Evolutionary conservation across 2,329 filamentous ascomycete species (phyloP).

Genomic region (Incumbomyces delicatus): DNA sequence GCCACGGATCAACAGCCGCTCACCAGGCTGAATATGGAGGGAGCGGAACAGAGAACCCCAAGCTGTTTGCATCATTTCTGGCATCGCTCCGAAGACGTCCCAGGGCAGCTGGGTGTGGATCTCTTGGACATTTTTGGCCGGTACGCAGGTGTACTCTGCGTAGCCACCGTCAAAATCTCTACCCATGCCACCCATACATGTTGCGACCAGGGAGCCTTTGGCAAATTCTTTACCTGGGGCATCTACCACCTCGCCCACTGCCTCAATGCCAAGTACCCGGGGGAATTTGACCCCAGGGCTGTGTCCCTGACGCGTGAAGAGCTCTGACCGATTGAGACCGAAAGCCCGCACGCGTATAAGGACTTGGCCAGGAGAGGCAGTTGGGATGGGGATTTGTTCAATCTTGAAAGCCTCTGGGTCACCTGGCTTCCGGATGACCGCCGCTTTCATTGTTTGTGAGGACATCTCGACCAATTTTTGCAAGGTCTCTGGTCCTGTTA

Average conservation of each 20-base stretch:
- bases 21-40: slow-evolving; percentile 30
- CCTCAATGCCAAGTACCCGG: slow-evolving; percentile 40
- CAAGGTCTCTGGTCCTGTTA: background rate
- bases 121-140: slow-evolving; percentile 30
- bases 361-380: slow-evolving; percentile 28
- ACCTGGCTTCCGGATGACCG: slow-evolving; percentile 32
- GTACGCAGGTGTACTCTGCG: slow-evolving; percentile 40
- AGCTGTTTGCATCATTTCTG: slow-evolving; percentile 44
- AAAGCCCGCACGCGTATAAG: slow-evolving; percentile 36
- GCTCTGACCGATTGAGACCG: slow-evolving; percentile 39
- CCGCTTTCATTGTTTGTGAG: slow-evolving; percentile 35
- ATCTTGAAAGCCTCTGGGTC: slow-evolving; percentile 32
- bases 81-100: slow-evolving; percentile 37
- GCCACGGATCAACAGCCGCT: slow-evolving; percentile 40
- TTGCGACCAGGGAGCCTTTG: slow-evolving; percentile 35
- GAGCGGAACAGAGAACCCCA: slow-evolving; percentile 35
- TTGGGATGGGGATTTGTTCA: slow-evolving; percentile 30
- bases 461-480: background rate
- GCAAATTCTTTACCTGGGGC: slow-evolving; percentile 27
- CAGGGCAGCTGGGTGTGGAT: slow-evolving; percentile 28
- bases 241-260: slow-evolving; percentile 32
- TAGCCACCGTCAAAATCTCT: slow-evolving; percentile 40
- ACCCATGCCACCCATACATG: slow-evolving; percentile 42
- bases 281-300: slow-evolving; percentile 33
- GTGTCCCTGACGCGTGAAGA: slow-evolving; percentile 39